Percentiles rank a stretch among this genome's conserved stretches.
Evolutionary conservation across 805 yeast species (phyloP).

Genomic region (Hemisphaericaspora nanyangensis): DNA sequence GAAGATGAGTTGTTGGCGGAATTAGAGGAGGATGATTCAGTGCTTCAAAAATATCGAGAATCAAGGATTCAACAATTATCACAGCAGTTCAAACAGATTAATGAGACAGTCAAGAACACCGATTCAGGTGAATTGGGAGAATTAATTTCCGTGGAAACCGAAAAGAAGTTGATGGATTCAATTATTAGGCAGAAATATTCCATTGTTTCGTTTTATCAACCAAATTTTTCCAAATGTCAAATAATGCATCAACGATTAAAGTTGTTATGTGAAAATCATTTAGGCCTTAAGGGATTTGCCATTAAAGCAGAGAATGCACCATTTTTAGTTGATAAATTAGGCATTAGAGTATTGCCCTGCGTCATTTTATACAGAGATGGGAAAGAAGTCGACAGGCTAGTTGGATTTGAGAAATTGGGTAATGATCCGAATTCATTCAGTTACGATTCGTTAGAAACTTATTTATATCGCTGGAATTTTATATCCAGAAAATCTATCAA

Average conservation of each 20-base stretch:
- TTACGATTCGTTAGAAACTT: conserved; percentile 45
- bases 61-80: conserved; percentile 57
- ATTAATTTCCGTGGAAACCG: conserved; percentile 36
- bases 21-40: conserved; percentile 42
- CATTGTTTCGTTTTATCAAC: conserved; percentile 63
- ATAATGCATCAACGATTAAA: conserved; percentile 48
- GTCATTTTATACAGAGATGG: conserved; percentile 61
- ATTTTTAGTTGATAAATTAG: conserved; percentile 61
- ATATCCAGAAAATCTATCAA: conserved; percentile 17
- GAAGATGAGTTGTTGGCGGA: conserved; percentile 46
- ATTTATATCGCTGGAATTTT: conserved; percentile 13
- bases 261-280: conserved; percentile 54
- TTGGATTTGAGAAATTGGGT: conserved; percentile 68
- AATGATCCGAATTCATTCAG: conserved; percentile 43
- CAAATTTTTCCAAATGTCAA: conserved; percentile 56
- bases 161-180: conserved; percentile 52
- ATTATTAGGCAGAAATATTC: conserved; percentile 41
- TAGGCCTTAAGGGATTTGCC: conserved; percentile 48
- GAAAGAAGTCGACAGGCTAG: conserved; percentile 51
- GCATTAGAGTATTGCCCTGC: conserved; percentile 67
- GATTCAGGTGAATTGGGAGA: conserved; percentile 37
- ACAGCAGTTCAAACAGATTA: conserved; percentile 35
- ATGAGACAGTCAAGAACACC: conserved; percentile 26
- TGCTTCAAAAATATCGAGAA: conserved; percentile 54
- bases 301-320: conserved; percentile 67